A percentile compares a stretch with the other conserved stretches of the same genome.
Evolutionary conservation across 2,329 filamentous ascomycete genomes (phyloP).

Genomic region (Pleurostoma richardsiae): DNA sequence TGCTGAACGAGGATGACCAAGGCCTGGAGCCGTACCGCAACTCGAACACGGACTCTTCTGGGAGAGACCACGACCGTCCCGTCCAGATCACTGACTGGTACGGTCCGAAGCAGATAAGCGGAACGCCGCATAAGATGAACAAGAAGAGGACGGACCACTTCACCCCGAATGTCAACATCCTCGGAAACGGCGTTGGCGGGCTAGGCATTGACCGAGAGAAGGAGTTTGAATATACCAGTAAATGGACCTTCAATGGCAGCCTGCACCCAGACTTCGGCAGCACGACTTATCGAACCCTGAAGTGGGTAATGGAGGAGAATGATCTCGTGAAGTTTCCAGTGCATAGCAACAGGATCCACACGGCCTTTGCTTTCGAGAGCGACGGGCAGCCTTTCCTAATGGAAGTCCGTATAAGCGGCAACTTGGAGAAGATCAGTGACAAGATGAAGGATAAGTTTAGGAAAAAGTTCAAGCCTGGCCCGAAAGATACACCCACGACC

Average conservation of each 20-base stretch:
- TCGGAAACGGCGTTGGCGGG: slow-evolving; percentile 12
- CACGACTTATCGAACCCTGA: slow-evolving; percentile 16
- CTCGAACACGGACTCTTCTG: background rate
- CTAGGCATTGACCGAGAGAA: slow-evolving; percentile 14
- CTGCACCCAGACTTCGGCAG: slow-evolving; percentile 7
- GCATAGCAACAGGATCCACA: slow-evolving; percentile 19
- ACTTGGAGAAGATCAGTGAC: slow-evolving; percentile 15
- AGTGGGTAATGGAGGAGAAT: slow-evolving; percentile 22
- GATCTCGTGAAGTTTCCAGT: slow-evolving; percentile 16
- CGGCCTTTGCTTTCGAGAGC: slow-evolving; percentile 23
- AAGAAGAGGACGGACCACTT: slow-evolving; percentile 6
- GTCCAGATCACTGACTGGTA: slow-evolving; percentile 15
- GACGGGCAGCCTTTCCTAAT: slow-evolving; percentile 20
- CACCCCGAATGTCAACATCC: slow-evolving; percentile 12
- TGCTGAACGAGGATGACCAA: slow-evolving; percentile 16
- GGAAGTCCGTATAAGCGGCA: slow-evolving; percentile 20
- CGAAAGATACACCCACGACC: background rate
- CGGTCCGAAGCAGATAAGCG: slow-evolving; percentile 16
- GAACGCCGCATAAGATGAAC: slow-evolving; percentile 10
- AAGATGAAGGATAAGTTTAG: slow-evolving; percentile 12
- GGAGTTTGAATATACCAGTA: slow-evolving; percentile 9
- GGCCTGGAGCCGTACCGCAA: slow-evolving; percentile 9
- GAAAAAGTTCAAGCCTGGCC: slow-evolving; percentile 10
- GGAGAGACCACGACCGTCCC: slow-evolving; percentile 3
- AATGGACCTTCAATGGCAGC: slow-evolving; percentile 18